A percentile compares a stretch with the other conserved stretches of the same genome.
These are phyloP conservation scores for Cephalotrichum gorgonifer DNA, from an alignment of 2,329 filamentous ascomycete species.

Conservation along the genomic window DNA sequence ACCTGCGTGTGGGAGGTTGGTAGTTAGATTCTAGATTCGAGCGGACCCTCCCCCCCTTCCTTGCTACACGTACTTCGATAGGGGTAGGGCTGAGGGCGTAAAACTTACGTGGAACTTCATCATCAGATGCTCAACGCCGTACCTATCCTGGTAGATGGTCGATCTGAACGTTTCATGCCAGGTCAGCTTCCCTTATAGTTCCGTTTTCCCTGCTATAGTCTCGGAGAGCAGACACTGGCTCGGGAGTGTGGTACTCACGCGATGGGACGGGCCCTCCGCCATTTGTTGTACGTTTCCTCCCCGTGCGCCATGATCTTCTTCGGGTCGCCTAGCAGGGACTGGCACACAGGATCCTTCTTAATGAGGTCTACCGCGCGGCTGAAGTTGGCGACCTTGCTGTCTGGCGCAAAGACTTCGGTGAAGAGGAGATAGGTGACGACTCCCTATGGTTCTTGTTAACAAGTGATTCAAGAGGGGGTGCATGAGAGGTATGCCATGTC, in stretches of 20 bases:
- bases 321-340: conserved; percentile 62
- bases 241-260: conserved; percentile 29
- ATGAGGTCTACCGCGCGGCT: conserved; percentile 77
- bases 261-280: conserved; percentile 58
- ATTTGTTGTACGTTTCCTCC: conserved; percentile 71
- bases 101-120: conserved; percentile 72
- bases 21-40: no score
- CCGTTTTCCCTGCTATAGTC: not conserved
- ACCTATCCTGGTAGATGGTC: conserved; percentile 6
- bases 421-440: conserved; percentile 72
- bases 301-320: conserved; percentile 73
- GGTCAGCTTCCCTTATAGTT: no score
- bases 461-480: not conserved
- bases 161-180: no score
- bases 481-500: conserved; percentile 5
- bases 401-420: conserved; percentile 71
- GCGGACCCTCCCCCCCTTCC: no score
- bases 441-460: conserved; percentile 35
- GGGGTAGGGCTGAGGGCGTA: not conserved
- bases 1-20: conserved; percentile 42
- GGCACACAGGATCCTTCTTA: conserved; percentile 59
- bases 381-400: conserved; percentile 80
- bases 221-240: not conserved
- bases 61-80: not conserved
- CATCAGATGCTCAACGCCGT: conserved; percentile 50